Evolutionary conservation across 106 monocot genomes (phyloP), one percentile per base, ranked within the genome.

Genomic region (Cymbidium sinense): DNA sequence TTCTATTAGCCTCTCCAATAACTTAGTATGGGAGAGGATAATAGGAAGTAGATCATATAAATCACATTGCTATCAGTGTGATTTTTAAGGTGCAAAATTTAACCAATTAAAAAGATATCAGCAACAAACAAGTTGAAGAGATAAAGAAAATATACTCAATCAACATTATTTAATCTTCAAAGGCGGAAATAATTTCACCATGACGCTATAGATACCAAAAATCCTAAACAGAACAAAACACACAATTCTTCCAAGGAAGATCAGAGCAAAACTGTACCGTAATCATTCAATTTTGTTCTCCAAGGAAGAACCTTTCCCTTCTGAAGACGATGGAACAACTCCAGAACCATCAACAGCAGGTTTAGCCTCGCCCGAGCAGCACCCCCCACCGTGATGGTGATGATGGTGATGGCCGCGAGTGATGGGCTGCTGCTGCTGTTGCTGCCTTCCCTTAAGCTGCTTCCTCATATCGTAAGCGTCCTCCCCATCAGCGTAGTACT

Each of bases 401-500:
- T 76, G 76, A 21, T 76, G 76, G 33, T 76, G 76, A 34, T 76
- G 76, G 52, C 71, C 71, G n/a, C 41, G 71, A 34, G 28, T 23
- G 12, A 37, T 72, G 17, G 51, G 29, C 54, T 55, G 75, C 50
- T 20, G 52, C 11, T 72, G 71, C 50, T 20, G 52, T 3, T 72
- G 71, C 76, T 36, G 54, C 76, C 70, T 81, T 31, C 76, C 79
- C 64, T 73, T 84, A 77, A 91, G 85, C 80, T 84, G 75, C 84
- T 91, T 88, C 52, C 91, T 74, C 91, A 91, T 88, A 73, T 91
- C 91, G 23, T 91, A 91, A 7, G 91, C 91, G 44, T 91, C 91
- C 82, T 91, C 88, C 23, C 91, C 91, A 25, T 88, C 91, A 64
- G 91, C 88, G 54, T 91, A 91, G 76, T 91, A 91, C 83, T 91